phyloP scores from a whole-genome alignment of 768 basidiomycete species.

The Kondoa subrosea region DNA sequence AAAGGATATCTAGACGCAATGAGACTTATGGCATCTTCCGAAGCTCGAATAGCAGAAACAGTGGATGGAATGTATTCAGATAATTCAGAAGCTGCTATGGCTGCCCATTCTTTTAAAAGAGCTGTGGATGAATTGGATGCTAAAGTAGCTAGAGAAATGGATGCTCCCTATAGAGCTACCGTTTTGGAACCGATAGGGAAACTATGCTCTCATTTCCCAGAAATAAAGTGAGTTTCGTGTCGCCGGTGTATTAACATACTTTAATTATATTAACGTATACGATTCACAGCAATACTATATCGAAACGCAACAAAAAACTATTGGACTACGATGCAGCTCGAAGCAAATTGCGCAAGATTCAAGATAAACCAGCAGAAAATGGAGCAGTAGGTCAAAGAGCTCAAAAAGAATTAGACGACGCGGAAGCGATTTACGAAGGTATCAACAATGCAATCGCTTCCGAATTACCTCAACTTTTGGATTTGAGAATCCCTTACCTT shows the following conservation, averaged over 20 bases:
- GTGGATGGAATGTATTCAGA: slow-evolving; percentile 69
- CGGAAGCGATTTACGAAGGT: slow-evolving; percentile 81
- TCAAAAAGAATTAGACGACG: slow-evolving; percentile 88
- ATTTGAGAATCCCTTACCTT: slow-evolving; percentile 90
- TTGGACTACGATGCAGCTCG: slow-evolving; percentile 89
- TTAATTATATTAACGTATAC: background rate
- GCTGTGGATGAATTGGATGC: slow-evolving; percentile 85
- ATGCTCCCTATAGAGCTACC: slow-evolving; percentile 82
- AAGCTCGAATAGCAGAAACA: slow-evolving; percentile 79
- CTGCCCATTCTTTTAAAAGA: slow-evolving; percentile 85
- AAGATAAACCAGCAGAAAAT: slow-evolving; percentile 71
- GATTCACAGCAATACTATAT: slow-evolving; percentile 48
- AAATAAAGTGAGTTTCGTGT: slow-evolving; percentile 44
- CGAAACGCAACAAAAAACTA: slow-evolving; percentile 95
- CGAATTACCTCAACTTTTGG: slow-evolving; percentile 80
- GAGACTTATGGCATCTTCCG: slow-evolving; percentile 88
- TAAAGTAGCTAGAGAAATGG: slow-evolving; percentile 67
- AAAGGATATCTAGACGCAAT: slow-evolving; percentile 90
- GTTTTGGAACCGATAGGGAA: slow-evolving; percentile 96
- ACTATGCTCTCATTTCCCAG: slow-evolving; percentile 86
- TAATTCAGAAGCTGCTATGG: slow-evolving; percentile 60
- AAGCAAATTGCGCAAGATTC: slow-evolving; percentile 68
- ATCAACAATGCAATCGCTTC: slow-evolving; percentile 80
- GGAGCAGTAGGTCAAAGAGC: slow-evolving; percentile 70
- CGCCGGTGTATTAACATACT: background rate